A percentile compares a stretch with the other conserved stretches of the same genome.
These are phyloP conservation scores for Hyaloperonospora brassicae DNA, from an alignment of 352 stramenopile genomes.

Conservation along the genomic window DNA sequence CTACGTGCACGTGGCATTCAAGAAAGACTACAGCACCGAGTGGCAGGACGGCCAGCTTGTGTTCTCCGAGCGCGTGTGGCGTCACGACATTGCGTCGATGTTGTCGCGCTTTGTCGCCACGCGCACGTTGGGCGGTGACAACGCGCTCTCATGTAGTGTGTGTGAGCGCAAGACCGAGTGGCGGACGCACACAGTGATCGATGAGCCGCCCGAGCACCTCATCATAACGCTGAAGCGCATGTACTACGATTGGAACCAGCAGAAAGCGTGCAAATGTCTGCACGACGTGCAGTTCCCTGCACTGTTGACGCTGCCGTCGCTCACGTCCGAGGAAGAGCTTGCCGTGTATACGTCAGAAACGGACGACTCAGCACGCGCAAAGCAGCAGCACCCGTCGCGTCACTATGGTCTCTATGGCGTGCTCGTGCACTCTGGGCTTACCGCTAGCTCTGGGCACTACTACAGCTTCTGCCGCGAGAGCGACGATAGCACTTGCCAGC, in stretches of 20 bases:
- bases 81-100: constrained; percentile 78
- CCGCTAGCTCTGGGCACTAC: constrained; percentile 87
- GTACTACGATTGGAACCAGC: constrained; percentile 84
- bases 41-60: constrained; percentile 72
- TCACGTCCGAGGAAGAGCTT: constrained; percentile 50
- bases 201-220: constrained; percentile 69
- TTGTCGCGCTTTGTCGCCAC: constrained; percentile 70
- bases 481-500: constrained; percentile 50
- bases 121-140: constrained; percentile 73
- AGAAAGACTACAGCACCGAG: constrained; percentile 86
- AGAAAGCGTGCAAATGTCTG: constrained; percentile 83
- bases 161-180: constrained; percentile 78
- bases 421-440: constrained; percentile 83
- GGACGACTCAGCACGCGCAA: constrained; percentile 10
- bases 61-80: constrained; percentile 79
- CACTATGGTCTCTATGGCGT: constrained; percentile 86
- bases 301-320: constrained; percentile 52
- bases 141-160: constrained; percentile 58
- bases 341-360: constrained; percentile 17
- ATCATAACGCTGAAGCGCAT: constrained; percentile 87
- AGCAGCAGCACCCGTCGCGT: constrained; percentile 32
- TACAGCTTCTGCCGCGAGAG: constrained; percentile 86
- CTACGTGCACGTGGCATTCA: constrained; percentile 83
- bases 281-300: constrained; percentile 75
- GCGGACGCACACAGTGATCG: constrained; percentile 70